Conservation (phyloP, 2,329 filamentous ascomycete genomes). For the Alternaria panax region DNA sequence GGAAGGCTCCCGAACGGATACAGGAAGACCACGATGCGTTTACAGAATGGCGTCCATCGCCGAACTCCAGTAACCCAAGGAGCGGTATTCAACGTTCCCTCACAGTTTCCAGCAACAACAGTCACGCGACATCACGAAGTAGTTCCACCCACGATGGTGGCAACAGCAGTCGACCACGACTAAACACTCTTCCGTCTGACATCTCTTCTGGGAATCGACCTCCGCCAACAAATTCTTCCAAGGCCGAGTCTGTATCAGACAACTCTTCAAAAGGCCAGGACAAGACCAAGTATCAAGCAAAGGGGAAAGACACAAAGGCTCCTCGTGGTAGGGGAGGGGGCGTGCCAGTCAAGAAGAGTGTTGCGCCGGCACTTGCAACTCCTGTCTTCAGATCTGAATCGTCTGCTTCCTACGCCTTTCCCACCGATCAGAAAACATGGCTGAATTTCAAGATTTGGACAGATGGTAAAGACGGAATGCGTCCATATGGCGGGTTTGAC, state of each 20-base stretch:
- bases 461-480: slow-evolving; percentile 38
- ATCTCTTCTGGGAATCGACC: slow-evolving; percentile 28
- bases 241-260: slow-evolving; percentile 35
- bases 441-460: slow-evolving; percentile 49
- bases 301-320: slow-evolving; percentile 50
- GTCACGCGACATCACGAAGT: slow-evolving; percentile 39
- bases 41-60: slow-evolving; percentile 38
- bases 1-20: slow-evolving; percentile 34
- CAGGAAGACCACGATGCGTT: slow-evolving; percentile 37
- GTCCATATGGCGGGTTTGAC: slow-evolving; percentile 49
- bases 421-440: slow-evolving; percentile 40
- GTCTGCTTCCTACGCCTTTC: slow-evolving; percentile 25
- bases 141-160: slow-evolving; percentile 36
- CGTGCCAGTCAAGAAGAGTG: slow-evolving; percentile 44
- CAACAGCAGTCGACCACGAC: slow-evolving; percentile 21
- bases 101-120: slow-evolving; percentile 40
- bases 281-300: slow-evolving; percentile 42
- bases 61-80: slow-evolving; percentile 27
- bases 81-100: slow-evolving; percentile 34
- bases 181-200: slow-evolving; percentile 34
- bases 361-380: slow-evolving; percentile 21
- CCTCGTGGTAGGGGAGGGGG: slow-evolving; percentile 51
- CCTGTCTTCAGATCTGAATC: slow-evolving; percentile 37
- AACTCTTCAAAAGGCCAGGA: slow-evolving; percentile 42
- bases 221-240: slow-evolving; percentile 30